phyloP scores from a whole-genome alignment of 2,329 filamentous ascomycete species.

The Fusarium nodosum region DNA sequence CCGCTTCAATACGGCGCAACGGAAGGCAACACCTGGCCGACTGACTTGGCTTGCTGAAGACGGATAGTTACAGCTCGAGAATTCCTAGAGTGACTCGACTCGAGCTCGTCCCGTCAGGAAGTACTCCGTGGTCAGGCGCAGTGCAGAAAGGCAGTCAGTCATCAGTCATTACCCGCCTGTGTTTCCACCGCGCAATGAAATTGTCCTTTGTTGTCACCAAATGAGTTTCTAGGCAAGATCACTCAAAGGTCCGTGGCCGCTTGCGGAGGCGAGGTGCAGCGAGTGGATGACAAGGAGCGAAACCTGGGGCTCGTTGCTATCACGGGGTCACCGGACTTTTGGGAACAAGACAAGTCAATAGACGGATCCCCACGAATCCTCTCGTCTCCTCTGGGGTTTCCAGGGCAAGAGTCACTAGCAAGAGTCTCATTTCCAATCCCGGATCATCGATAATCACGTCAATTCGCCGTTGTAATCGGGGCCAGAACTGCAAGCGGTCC shows the following conservation, averaged over 20 bases:
- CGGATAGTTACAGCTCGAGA: conserved; percentile 25
- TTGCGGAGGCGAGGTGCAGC: conserved; percentile 49
- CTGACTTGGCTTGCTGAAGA: conserved; percentile 20
- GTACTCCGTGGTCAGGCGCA: conserved; percentile 44
- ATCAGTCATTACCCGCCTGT: conserved; percentile 44
- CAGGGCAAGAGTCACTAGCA: conserved; percentile 36
- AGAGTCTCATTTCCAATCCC: conserved; percentile 42
- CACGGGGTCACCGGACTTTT: conserved; percentile 46
- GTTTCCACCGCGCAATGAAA: conserved; percentile 18
- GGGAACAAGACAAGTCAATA: conserved; percentile 38
- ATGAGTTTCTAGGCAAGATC: conserved; percentile 35
- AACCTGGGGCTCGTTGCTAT: conserved; percentile 45
- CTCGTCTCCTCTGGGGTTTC: conserved; percentile 15
- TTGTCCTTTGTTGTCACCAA: conserved; percentile 24
- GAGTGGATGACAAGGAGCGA: conserved; percentile 46
- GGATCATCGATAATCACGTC: conserved; percentile 38
- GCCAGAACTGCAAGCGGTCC: conserved; percentile 39
- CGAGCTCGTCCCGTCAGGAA: conserved; percentile 38
- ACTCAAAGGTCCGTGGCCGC: conserved; percentile 42
- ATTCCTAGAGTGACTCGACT: conserved; percentile 30
- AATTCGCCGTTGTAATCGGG: conserved; percentile 35
- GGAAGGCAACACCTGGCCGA: conserved; percentile 28
- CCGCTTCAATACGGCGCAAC: conserved; percentile 34
- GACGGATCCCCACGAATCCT: conserved; percentile 28
- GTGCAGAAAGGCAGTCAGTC: conserved; percentile 40